A percentile compares a stretch with the other conserved stretches of the same genome.
Evolutionary conservation across 1,284 basidiomycete genomes (phyloP).

Genomic region (Austroboletus niveus): DNA sequence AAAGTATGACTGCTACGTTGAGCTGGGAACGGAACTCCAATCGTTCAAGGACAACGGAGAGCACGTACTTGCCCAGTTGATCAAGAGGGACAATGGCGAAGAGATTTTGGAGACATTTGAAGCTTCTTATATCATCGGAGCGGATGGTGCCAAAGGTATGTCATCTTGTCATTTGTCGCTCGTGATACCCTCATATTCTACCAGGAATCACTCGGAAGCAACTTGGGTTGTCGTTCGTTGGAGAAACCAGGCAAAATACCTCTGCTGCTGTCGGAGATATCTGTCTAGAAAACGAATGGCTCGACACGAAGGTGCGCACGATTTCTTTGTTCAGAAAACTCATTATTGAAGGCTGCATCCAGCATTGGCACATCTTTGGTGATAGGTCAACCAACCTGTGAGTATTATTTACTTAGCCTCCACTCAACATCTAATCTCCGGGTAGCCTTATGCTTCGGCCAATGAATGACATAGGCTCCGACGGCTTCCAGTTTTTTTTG

Average conservation of each 20-base stretch:
- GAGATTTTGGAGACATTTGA: constrained; percentile 18
- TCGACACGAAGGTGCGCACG: constrained; percentile 33
- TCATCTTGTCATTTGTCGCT: background rate
- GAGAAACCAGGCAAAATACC: constrained; percentile 40
- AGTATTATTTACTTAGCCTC: background rate
- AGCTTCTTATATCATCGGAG: constrained; percentile 36
- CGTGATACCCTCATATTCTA: background rate
- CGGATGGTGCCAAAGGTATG: constrained; percentile 38
- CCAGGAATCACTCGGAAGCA: constrained; percentile 38
- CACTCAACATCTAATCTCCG: background rate
- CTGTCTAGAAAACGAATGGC: constrained; percentile 26
- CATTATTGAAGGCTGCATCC: background rate
- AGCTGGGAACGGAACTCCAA: constrained; percentile 32
- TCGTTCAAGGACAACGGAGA: constrained; percentile 33
- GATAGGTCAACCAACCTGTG: constrained; percentile 8
- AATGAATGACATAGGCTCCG: constrained; percentile 19
- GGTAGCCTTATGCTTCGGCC: constrained; percentile 16
- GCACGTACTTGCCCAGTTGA: constrained; percentile 23
- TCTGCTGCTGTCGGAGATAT: constrained; percentile 43
- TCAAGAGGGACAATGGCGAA: constrained; percentile 19
- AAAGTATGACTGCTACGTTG: constrained; percentile 28
- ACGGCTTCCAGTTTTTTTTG: constrained; percentile 37
- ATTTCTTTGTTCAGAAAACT: background rate
- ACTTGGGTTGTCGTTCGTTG: constrained; percentile 44
- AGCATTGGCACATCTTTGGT: constrained; percentile 36